A percentile compares a stretch with the other conserved stretches of the same genome.
Evolutionary conservation across 2,329 filamentous ascomycete genomes (phyloP).

Genomic region (Penicillium sp.): DNA sequence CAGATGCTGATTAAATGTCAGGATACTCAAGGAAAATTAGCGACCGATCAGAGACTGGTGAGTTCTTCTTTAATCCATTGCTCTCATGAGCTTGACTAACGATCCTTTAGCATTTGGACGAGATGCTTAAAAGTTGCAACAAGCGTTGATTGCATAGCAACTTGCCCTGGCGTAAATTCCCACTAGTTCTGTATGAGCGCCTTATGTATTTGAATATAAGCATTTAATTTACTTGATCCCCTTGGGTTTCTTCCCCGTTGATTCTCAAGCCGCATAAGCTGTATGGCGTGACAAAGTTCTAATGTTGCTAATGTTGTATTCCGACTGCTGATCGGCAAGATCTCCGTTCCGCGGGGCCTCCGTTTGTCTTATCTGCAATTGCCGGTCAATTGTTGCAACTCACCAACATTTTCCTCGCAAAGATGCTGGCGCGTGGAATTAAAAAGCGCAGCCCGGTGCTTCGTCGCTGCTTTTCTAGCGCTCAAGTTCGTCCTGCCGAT

Average conservation of each 20-base stretch:
- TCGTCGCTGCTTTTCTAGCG: conserved; percentile 45
- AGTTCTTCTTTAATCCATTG: conserved; percentile 5
- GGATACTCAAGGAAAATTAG: conserved; percentile 50
- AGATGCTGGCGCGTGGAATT: conserved; percentile 15
- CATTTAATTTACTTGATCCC: not conserved
- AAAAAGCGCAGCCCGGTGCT: conserved; percentile 5
- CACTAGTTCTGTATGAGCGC: not conserved
- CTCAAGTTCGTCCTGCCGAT: conserved; percentile 48
- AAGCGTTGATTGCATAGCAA: conserved; percentile 27
- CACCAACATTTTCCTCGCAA: not conserved
- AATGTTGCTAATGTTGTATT: not conserved
- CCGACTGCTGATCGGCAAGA: conserved; percentile 8
- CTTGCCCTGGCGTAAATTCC: conserved; percentile 4
- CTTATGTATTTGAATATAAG: conserved; percentile 7
- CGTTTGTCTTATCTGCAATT: conserved; percentile 2
- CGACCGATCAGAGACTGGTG: conserved; percentile 67
- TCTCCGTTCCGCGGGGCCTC: conserved; percentile 7
- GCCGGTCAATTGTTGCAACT: conserved; percentile 6
- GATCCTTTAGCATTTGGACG: conserved; percentile 38
- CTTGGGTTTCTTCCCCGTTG: not conserved
- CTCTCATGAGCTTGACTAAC: not conserved
- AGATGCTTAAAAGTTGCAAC: conserved; percentile 38
- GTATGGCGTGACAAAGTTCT: not conserved
- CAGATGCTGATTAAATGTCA: conserved; percentile 19
- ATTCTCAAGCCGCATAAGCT: not conserved